phyloP scores from a whole-genome alignment of 1,284 basidiomycete species.

The Ganoderma boninense region DNA sequence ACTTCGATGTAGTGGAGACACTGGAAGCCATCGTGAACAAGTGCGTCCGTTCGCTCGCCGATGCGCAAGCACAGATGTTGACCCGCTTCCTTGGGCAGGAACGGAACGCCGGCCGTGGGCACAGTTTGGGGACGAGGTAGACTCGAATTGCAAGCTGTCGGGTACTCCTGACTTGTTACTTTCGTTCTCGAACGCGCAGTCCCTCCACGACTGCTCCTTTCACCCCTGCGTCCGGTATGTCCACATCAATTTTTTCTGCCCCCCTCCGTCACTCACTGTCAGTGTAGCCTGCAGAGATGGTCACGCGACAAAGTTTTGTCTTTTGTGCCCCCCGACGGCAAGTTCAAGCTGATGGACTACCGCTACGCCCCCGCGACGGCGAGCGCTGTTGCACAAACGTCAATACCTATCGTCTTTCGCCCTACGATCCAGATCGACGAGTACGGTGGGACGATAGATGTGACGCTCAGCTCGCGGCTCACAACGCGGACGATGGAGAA shows the following conservation, averaged over 20 bases:
- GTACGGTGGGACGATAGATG: slow-evolving; percentile 73
- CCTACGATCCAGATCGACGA: slow-evolving; percentile 66
- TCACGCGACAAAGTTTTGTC: slow-evolving; percentile 82
- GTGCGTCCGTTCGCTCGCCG: slow-evolving; percentile 49
- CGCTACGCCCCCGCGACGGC: slow-evolving; percentile 58
- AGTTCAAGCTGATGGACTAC: slow-evolving; percentile 89
- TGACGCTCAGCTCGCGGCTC: slow-evolving; percentile 75
- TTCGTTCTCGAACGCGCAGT: slow-evolving; percentile 81
- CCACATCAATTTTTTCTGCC: not conserved
- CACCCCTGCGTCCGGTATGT: slow-evolving; percentile 90
- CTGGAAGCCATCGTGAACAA: slow-evolving; percentile 87
- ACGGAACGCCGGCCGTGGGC: slow-evolving; percentile 77
- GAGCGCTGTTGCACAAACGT: slow-evolving; percentile 53
- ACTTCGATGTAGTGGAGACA: slow-evolving; percentile 91
- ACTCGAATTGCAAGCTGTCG: slow-evolving; percentile 84
- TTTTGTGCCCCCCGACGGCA: slow-evolving; percentile 95
- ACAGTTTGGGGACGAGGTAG: slow-evolving; percentile 84
- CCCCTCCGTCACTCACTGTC: slow-evolving; percentile 1
- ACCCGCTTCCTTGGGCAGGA: slow-evolving; percentile 50
- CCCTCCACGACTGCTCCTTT: slow-evolving; percentile 84
- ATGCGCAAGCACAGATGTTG: not conserved
- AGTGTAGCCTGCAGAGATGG: slow-evolving; percentile 79
- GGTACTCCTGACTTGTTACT: slow-evolving; percentile 90
- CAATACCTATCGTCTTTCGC: slow-evolving; percentile 75
- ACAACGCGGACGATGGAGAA: slow-evolving; percentile 75